Evolutionary conservation across 805 yeast genomes (phyloP), one percentile per base, ranked within the genome.

Genomic region (Candida boidinii): DNA sequence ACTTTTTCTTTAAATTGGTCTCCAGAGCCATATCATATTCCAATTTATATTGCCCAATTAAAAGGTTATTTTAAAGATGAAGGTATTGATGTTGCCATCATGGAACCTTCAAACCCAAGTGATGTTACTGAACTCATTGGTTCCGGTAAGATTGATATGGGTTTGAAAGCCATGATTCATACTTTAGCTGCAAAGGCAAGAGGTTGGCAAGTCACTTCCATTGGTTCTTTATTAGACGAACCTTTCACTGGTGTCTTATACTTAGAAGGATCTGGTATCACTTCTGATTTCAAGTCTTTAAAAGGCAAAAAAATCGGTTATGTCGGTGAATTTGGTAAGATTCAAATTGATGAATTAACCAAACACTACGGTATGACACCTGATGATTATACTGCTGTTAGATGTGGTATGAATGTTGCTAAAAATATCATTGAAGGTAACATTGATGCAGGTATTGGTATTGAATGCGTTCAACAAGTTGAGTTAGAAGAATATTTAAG

Each of bases 361-460:
- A 61, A 65, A 42, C 70, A 71, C 51, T 70, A 64, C 44, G 76
- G 76, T 18, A 68, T 71, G 75, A 60, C 64, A 16, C 76, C 76
- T 11, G 53, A 55, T 22, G 77, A 71, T 46, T 71, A 71, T 51
- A 68, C 74, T 28, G 74, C 77, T 8, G 72, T 71, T 34, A 61
- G 76, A 51, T 68, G 75, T 42, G 77, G 77, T 35, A 71, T 71
- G 77, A 71, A 71, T 44, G 76, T 71, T 29, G 73, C 76, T 38
- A 69, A 68, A 46, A 63, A 62, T 43, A 70, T 71, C 43, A 65
- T 71, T 33, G 73, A 70, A 33, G 76, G 76, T 23, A 60, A 63
- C 41, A 68, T 71, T 34, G 73, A 71, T 48, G 76, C 75, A 36
- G 77, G 77, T 33, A 64, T 71, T 45, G 77, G 77, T 44, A 68